A percentile compares a stretch with the other conserved stretches of the same genome.
phyloP scores from a whole-genome alignment of 257 asterid genomes.

The Verbena officinalis region DNA sequence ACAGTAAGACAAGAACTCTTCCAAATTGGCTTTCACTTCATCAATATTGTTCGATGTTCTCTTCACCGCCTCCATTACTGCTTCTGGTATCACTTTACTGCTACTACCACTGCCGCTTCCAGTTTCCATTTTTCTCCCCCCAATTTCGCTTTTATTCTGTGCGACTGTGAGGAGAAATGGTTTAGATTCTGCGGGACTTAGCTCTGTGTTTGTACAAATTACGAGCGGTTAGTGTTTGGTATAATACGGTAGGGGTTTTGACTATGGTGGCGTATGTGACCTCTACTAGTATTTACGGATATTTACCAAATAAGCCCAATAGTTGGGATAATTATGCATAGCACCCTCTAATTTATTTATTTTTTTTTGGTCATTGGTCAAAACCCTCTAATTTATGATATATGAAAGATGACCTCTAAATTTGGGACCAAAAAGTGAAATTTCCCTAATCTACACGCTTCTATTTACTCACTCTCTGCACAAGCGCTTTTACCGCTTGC shows the following conservation, averaged over 20 bases:
- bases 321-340: background rate
- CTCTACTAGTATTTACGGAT: background rate
- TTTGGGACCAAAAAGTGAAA: background rate
- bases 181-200: constrained; percentile 1
- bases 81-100: constrained; percentile 58
- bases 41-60: constrained; percentile 72
- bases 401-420: background rate
- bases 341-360: constrained; percentile 5
- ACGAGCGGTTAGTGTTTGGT: background rate
- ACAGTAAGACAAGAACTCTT: constrained; percentile 61
- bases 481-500: too few relatives aligned
- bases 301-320: constrained; percentile 9
- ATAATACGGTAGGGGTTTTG: constrained; percentile 10
- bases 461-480: too few relatives aligned
- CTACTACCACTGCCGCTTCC: constrained; percentile 39
- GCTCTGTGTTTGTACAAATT: background rate
- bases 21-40: constrained; percentile 64
- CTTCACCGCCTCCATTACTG: constrained; percentile 71
- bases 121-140: constrained; percentile 35
- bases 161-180: constrained; percentile 9
- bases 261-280: background rate
- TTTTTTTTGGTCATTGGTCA: too few relatives aligned
- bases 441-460: background rate
- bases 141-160: constrained; percentile 7
- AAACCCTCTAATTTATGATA: constrained; percentile 1